Evolutionary conservation across 1,284 basidiomycete species (phyloP), one percentile per base, ranked within the genome.

Genomic region (Ganoderma boninense): DNA sequence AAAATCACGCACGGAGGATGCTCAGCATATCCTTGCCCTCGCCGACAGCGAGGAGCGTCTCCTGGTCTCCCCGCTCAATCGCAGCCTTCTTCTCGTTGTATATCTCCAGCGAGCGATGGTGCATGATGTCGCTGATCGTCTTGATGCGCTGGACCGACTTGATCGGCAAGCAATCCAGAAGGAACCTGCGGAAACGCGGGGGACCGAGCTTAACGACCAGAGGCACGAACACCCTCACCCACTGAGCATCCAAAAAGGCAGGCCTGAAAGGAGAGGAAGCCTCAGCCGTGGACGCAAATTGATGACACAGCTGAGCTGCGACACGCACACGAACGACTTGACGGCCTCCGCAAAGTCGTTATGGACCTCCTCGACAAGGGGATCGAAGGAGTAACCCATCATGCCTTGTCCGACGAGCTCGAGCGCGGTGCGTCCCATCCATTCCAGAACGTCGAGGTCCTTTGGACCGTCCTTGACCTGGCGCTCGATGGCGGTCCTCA

Each of bases 371-470:
- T 73, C 71, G 20, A 72, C 71, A 14, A 82, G 74, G 0, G 80
- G 73, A 57, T 80, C 76, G 66, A 83, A 83, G 0, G 80, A 79
- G 69, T 82, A 79, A 0, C 81, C 82, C 5, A 83, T 74, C 0
- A 78, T 79, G 11, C 77, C 80, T 68, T 81, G 80, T 1, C 80
- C 81, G 61, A 84, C 76, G 10, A 80, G 75, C 71, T 84, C 82
- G 14, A 84, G 68, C 20, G 83, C 81, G 5, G 77, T 77, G 14
- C 79, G 77, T 2, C 78, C 75, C 77, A 82, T 80, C 82, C 82
- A 85, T 10, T 77, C 73, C 16, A 81, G 70, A 13, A 84, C 69
- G 64, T 85, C 80, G 32, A 84, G 72, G 66, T 83, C 77, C 18
- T 72, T 61, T 0, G 70, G 40, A 10, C 78, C 74, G 35, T 66